Conservation (phyloP, 805 yeast species). For the Myxozyma melibiosi region DNA sequence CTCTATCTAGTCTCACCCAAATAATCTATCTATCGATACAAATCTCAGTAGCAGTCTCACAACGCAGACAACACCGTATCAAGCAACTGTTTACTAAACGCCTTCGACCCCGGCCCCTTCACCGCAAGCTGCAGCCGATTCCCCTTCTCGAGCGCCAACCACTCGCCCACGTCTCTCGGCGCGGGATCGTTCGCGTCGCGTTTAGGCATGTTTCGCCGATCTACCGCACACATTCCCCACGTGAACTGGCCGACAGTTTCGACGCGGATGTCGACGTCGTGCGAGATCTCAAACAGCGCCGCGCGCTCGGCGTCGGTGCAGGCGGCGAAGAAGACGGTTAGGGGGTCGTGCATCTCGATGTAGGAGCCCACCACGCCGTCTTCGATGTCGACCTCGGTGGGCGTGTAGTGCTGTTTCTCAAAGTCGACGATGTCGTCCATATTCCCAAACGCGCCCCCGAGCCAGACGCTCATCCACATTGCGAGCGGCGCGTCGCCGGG, state of each 20-base stretch:
- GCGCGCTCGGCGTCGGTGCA: conserved; percentile 17
- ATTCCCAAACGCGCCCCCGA: conserved; percentile 37
- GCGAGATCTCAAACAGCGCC: conserved; percentile 17
- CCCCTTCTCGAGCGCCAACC: conserved; percentile 36
- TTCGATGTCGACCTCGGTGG: conserved; percentile 11
- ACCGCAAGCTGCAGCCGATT: conserved; percentile 35
- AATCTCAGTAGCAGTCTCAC: not conserved
- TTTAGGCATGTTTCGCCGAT: conserved; percentile 40
- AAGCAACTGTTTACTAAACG: conserved; percentile 33
- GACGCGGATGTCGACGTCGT: conserved; percentile 43
- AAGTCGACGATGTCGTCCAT: conserved; percentile 23
- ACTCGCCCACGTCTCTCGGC: conserved; percentile 31
- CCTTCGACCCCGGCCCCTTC: conserved; percentile 33
- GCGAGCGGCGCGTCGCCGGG: conserved; percentile 40
- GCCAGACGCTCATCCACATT: conserved; percentile 44
- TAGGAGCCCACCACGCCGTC: conserved; percentile 22
- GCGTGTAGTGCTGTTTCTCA: conserved; percentile 20
- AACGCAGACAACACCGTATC: conserved; percentile 24
- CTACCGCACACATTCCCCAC: conserved; percentile 44
- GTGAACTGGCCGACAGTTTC: conserved; percentile 47
- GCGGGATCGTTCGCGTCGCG: conserved; percentile 26
- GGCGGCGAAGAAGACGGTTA: conserved; percentile 44
- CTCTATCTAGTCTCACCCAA: too few relatives aligned
- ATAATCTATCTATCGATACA: too few relatives aligned
- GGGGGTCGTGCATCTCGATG: conserved; percentile 46